Evolutionary conservation across 371 early-diverging fungal species (phyloP).

Genomic region (Mortierella sp.): DNA sequence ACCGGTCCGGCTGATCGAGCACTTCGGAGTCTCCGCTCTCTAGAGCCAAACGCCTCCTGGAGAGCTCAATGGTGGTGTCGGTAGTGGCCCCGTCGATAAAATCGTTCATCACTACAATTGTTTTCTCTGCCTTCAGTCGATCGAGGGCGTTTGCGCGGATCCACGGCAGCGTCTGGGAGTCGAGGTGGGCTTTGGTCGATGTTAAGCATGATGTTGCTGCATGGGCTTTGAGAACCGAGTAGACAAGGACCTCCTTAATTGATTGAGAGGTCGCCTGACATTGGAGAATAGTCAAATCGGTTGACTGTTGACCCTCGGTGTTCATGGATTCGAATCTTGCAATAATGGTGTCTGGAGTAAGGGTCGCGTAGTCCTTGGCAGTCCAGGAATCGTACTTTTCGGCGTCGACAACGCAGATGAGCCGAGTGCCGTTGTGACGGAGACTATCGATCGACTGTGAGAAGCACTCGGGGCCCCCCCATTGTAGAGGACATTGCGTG

Average conservation of each 20-base stretch:
- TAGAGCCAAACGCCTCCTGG: background rate
- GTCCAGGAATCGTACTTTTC: slow-evolving; percentile 37
- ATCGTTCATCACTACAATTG: slow-evolving; percentile 32
- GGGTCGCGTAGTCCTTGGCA: slow-evolving; percentile 25
- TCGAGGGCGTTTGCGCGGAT: slow-evolving; percentile 25
- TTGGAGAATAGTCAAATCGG: slow-evolving; percentile 27
- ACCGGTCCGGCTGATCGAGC: background rate
- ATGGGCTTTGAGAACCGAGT: slow-evolving; percentile 20
- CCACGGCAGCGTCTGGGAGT: slow-evolving; percentile 31
- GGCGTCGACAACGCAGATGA: slow-evolving; percentile 22
- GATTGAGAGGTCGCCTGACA: slow-evolving; percentile 37
- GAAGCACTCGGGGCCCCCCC: slow-evolving; percentile 30
- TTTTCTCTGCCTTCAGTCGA: slow-evolving; percentile 20
- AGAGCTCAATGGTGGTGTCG: slow-evolving; percentile 21
- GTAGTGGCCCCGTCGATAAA: slow-evolving; percentile 39
- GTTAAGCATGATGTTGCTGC: slow-evolving; percentile 26
- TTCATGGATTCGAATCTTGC: slow-evolving; percentile 29
- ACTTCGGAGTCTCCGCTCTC: background rate
- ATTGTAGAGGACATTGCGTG: background rate
- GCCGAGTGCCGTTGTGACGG: slow-evolving; percentile 7
- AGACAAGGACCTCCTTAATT: slow-evolving; percentile 33
- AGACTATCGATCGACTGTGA: slow-evolving; percentile 23
- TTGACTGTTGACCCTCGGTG: slow-evolving; percentile 20
- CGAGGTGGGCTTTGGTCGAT: slow-evolving; percentile 23
- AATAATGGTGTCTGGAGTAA: slow-evolving; percentile 22